Evolutionary conservation across 2,329 filamentous ascomycete species (phyloP).

Genomic region (Cladosporium oxysporum): DNA sequence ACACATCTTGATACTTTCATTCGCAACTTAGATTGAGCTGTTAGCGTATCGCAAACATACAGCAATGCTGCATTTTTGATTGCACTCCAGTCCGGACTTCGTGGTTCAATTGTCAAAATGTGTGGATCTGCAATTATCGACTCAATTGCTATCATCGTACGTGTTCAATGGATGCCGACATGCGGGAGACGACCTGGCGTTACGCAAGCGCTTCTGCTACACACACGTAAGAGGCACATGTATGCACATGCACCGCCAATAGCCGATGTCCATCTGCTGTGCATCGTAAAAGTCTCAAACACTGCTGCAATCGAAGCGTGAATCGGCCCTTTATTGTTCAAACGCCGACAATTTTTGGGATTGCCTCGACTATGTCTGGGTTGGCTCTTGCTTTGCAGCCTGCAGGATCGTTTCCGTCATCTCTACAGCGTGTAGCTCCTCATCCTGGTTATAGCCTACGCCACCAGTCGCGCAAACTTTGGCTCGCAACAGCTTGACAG

Average conservation of each 20-base stretch:
- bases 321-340: conserved; percentile 11
- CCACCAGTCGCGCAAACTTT: conserved; percentile 2
- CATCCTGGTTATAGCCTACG: neutral
- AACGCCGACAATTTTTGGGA: neutral
- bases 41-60: neutral
- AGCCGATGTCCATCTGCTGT: neutral
- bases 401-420: conserved; percentile 2
- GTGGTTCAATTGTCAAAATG: neutral
- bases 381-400: neutral
- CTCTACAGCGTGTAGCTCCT: neutral
- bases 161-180: neutral
- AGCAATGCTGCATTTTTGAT: neutral
- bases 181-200: conserved; percentile 5
- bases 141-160: neutral
- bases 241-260: conserved; percentile 9
- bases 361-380: neutral
- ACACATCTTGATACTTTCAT: neutral
- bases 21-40: neutral
- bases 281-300: neutral
- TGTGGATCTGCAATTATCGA: neutral
- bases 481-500: neutral
- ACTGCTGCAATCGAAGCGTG: neutral
- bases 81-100: neutral
- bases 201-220: conserved; percentile 5
- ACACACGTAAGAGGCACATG: conserved; percentile 1